Percentiles rank a stretch among this genome's conserved stretches.
Evolutionary conservation across 1,139 yeast genomes (phyloP).

Genomic region (Blastobotrys arbuscula): DNA sequence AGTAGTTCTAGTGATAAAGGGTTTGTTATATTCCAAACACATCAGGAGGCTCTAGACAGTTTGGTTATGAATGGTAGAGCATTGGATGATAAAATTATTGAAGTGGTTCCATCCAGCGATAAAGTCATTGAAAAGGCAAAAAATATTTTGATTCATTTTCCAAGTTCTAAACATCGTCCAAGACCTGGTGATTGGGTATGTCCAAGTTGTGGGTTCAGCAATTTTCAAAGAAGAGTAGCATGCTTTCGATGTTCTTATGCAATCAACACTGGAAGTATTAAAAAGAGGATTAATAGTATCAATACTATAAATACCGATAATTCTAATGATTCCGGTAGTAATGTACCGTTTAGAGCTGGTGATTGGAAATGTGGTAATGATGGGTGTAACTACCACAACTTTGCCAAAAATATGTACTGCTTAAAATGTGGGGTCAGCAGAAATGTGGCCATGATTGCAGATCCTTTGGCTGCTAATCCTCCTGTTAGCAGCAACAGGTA

Average conservation of each 20-base stretch:
- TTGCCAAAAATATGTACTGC: slow-evolving; percentile 85
- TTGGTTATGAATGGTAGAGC: slow-evolving; percentile 75
- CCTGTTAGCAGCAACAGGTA: slow-evolving; percentile 1
- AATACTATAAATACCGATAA: neutral
- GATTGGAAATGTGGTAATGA: slow-evolving; percentile 90
- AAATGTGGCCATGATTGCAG: slow-evolving; percentile 37
- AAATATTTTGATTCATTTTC: slow-evolving; percentile 76
- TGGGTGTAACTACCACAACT: slow-evolving; percentile 81
- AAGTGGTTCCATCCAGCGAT: slow-evolving; percentile 81
- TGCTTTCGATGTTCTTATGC: slow-evolving; percentile 93
- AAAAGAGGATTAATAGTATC: neutral
- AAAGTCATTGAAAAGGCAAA: slow-evolving; percentile 74
- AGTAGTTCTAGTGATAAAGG: slow-evolving; percentile 46
- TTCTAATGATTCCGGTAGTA: slow-evolving; percentile 15
- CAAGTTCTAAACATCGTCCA: slow-evolving; percentile 83
- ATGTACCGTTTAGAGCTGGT: slow-evolving; percentile 92
- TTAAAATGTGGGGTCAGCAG: slow-evolving; percentile 83
- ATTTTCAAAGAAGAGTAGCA: slow-evolving; percentile 90
- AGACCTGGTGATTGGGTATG: slow-evolving; percentile 98
- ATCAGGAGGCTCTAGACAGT: slow-evolving; percentile 80
- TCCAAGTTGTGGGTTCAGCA: slow-evolving; percentile 92
- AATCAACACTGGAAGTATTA: slow-evolving; percentile 24
- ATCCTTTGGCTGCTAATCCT: slow-evolving; percentile 7
- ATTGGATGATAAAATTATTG: slow-evolving; percentile 67
- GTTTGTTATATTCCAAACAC: slow-evolving; percentile 77